Evolutionary conservation across 106 monocot genomes (phyloP).

Genomic region (Dactylorhiza incarnata): DNA sequence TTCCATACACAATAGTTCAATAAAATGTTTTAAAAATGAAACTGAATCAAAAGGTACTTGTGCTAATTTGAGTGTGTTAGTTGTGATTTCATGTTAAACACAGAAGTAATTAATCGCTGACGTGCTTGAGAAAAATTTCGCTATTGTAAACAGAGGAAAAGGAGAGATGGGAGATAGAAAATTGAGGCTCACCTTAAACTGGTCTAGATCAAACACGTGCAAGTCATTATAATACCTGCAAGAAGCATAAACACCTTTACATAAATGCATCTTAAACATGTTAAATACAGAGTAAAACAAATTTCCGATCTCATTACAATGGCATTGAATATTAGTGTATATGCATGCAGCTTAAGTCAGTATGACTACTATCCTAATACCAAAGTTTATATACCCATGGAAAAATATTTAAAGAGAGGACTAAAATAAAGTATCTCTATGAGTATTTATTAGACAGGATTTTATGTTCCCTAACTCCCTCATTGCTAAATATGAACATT

Average conservation of each 20-base stretch:
- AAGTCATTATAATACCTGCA: slow-evolving; percentile 93
- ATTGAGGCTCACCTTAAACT: slow-evolving; percentile 55
- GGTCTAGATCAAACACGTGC: slow-evolving; percentile 89
- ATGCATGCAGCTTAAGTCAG: background rate
- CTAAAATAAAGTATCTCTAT: background rate
- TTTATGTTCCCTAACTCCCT: too few relatives aligned
- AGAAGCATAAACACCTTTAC: background rate
- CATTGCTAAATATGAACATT: too few relatives aligned
- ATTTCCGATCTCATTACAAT: background rate
- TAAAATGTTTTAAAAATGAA: background rate
- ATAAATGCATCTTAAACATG: background rate
- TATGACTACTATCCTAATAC: background rate
- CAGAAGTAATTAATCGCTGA: background rate
- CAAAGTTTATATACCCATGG: background rate
- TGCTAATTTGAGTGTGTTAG: background rate
- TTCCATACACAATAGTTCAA: background rate
- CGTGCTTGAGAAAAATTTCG: background rate
- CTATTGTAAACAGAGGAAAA: background rate
- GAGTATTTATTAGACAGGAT: too few relatives aligned
- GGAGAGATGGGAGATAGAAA: background rate
- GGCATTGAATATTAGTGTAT: background rate
- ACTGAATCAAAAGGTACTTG: background rate
- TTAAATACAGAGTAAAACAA: background rate
- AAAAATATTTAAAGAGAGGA: background rate
- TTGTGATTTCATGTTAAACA: background rate